These are phyloP conservation scores for Amanita phalloides DNA, from an alignment of 768 basidiomycete genomes.

Conservation along the genomic window DNA sequence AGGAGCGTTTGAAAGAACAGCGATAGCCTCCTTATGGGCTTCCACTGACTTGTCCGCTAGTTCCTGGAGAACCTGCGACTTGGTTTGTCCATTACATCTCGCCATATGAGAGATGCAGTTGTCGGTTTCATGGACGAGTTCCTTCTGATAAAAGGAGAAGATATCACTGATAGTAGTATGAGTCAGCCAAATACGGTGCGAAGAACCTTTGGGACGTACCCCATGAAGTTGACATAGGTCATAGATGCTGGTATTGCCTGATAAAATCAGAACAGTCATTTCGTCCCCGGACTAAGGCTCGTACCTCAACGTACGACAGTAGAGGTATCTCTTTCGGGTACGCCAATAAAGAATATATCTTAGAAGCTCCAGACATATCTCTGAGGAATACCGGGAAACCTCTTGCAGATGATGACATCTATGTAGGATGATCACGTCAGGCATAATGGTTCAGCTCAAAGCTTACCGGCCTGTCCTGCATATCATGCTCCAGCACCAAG, in stretches of 20 bases:
- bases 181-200: neutral
- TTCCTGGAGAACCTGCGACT: neutral
- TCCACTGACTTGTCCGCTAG: neutral
- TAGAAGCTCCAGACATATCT: neutral
- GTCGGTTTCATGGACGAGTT: neutral
- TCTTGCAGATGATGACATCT: neutral
- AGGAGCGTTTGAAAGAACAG: neutral
- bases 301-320: neutral
- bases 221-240: constrained; percentile 3
- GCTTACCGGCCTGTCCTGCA: neutral
- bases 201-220: neutral
- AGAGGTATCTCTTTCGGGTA: constrained; percentile 8
- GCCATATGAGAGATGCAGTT: constrained; percentile 2
- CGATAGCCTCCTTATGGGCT: neutral
- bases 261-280: neutral
- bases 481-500: constrained; percentile 10
- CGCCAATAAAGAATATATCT: constrained; percentile 1
- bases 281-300: neutral
- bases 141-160: constrained; percentile 4
- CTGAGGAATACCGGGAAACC: neutral
- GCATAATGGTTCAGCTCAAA: neutral
- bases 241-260: constrained; percentile 2
- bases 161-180: neutral
- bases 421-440: neutral
- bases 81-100: neutral